A percentile compares a stretch with the other conserved stretches of the same genome.
Conservation (phyloP, 495 filamentous ascomycete species). For the Trichoderma reesei region DNA sequence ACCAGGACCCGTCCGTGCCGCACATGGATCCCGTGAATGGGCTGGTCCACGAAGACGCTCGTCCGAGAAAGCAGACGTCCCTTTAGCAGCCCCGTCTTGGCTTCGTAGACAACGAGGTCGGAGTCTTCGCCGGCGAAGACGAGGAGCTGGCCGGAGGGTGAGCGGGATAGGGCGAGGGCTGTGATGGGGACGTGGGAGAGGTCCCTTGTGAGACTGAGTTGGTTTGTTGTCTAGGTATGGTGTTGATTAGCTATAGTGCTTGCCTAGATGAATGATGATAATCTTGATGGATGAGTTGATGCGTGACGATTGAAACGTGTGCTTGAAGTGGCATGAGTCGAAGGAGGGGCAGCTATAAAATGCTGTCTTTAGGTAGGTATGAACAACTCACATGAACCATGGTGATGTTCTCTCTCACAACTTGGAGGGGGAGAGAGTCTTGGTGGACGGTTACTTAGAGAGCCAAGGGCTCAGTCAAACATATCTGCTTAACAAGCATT, state of each 20-base stretch:
- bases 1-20: constrained; percentile 30
- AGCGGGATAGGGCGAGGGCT: constrained; percentile 39
- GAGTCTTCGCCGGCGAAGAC: constrained; percentile 69
- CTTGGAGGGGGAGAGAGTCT: not conserved
- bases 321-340: too few relatives aligned
- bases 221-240: not conserved
- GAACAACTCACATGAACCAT: constrained; percentile 5
- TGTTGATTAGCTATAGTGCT: constrained; percentile 11
- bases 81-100: constrained; percentile 13
- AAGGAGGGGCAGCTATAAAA: constrained; percentile 2
- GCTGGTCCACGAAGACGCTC: constrained; percentile 50
- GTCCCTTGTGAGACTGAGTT: constrained; percentile 21
- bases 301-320: not conserved
- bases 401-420: not conserved
- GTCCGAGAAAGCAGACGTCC: constrained; percentile 28
- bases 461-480: not conserved
- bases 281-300: not conserved
- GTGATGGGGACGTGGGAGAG: constrained; percentile 47
- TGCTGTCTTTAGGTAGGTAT: too few relatives aligned
- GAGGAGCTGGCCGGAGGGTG: constrained; percentile 21
- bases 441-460: not conserved
- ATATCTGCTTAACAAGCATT: too few relatives aligned
- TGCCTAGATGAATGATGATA: too few relatives aligned
- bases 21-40: constrained; percentile 59
- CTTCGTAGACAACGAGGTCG: constrained; percentile 53